These are phyloP conservation scores for Oleoguttula mirabilis DNA, from an alignment of 495 filamentous ascomycete genomes.

Conservation along the genomic window DNA sequence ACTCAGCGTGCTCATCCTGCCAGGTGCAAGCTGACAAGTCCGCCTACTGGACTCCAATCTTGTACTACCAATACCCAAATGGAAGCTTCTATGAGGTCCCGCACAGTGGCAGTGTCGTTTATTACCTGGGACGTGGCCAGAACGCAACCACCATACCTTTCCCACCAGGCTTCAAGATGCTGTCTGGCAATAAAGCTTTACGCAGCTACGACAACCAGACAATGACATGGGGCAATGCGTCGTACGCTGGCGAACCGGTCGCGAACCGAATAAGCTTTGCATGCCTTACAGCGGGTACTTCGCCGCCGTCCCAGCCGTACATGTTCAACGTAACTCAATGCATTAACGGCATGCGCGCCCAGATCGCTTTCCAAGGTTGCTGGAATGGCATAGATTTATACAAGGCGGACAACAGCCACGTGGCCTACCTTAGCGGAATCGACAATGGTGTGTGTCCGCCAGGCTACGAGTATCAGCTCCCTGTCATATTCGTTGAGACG, in stretches of 20 bases:
- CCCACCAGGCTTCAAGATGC: conserved; percentile 35
- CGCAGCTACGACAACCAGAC: conserved; percentile 28
- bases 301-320: conserved; percentile 11
- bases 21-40: conserved; percentile 52
- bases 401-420: conserved; percentile 21
- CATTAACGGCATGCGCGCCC: conserved; percentile 22
- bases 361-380: conserved; percentile 23
- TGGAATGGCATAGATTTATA: conserved; percentile 22
- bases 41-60: conserved; percentile 53
- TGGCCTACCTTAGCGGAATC: conserved; percentile 24
- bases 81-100: conserved; percentile 33
- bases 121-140: conserved; percentile 35
- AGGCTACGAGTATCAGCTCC: conserved; percentile 13
- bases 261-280: conserved; percentile 33
- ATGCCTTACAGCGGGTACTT: conserved; percentile 13
- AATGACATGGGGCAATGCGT: conserved; percentile 21
- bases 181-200: conserved; percentile 32
- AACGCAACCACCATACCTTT: conserved; percentile 30
- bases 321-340: conserved; percentile 19
- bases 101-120: conserved; percentile 31
- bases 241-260: conserved; percentile 22
- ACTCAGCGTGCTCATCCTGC: conserved; percentile 52
- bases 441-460: conserved; percentile 25
- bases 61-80: conserved; percentile 50
- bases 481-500: conserved; percentile 19